phyloP scores from a whole-genome alignment of 768 basidiomycete genomes.

The Tylopilus balloui region DNA sequence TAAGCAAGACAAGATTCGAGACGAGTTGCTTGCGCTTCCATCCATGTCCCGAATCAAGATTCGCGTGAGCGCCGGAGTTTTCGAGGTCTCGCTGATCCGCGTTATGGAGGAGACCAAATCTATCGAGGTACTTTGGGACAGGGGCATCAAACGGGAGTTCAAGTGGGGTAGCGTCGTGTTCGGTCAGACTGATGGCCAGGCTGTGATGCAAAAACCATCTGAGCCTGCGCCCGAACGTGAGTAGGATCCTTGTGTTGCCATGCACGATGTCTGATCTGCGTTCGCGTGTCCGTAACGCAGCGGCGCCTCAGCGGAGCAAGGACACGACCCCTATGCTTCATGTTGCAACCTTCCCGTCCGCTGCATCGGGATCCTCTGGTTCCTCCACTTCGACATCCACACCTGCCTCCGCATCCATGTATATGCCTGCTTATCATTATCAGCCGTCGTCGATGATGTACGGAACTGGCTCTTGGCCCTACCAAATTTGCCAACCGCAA shows the following conservation, averaged over 20 bases:
- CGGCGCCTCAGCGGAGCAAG: conserved; percentile 13
- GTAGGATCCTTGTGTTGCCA: conserved; percentile 16
- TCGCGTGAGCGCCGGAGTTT: conserved; percentile 77
- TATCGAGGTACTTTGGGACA: conserved; percentile 81
- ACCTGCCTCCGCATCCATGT: conserved; percentile 18
- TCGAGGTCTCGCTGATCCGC: conserved; percentile 75
- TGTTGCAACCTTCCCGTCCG: conserved; percentile 22
- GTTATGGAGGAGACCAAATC: conserved; percentile 65
- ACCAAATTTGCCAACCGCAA: conserved; percentile 22
- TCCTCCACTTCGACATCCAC: conserved; percentile 18
- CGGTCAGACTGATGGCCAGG: conserved; percentile 62
- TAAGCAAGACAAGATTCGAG: conserved; percentile 69
- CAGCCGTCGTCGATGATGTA: conserved; percentile 17
- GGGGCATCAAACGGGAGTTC: conserved; percentile 67
- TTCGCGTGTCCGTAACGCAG: conserved; percentile 9
- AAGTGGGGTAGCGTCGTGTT: conserved; percentile 81
- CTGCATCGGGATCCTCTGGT: conserved; percentile 16
- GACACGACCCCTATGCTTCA: conserved; percentile 19
- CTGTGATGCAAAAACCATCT: conserved; percentile 65
- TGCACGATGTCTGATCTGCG: conserved; percentile 6
- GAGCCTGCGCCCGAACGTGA: conserved; percentile 50
- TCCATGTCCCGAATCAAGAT: conserved; percentile 78
- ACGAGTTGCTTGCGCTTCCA: conserved; percentile 65
- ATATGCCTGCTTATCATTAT: conserved; percentile 21
- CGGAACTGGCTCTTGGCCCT: conserved; percentile 32